Conservation (phyloP, 1,139 yeast genomes). For the Candida buenavistaensis region DNA sequence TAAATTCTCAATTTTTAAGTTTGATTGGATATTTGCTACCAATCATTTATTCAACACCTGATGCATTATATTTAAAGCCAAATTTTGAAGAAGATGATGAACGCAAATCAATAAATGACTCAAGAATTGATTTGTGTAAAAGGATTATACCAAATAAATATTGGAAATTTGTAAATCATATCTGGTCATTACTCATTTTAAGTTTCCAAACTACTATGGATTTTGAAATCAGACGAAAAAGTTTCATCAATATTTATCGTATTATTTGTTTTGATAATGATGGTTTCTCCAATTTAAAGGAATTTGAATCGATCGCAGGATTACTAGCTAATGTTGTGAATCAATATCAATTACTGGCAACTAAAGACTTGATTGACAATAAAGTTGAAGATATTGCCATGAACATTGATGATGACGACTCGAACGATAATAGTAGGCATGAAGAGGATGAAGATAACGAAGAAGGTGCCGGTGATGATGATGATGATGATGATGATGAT, state of each 20-base stretch:
- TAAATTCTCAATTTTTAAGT: constrained; percentile 55
- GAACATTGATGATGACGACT: constrained; percentile 13
- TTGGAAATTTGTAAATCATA: constrained; percentile 45
- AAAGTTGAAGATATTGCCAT: constrained; percentile 12
- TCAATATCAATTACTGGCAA: constrained; percentile 44
- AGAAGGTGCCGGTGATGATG: constrained; percentile 11
- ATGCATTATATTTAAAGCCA: constrained; percentile 34
- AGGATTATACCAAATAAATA: constrained; percentile 27
- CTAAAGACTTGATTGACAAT: constrained; percentile 17
- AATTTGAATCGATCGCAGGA: constrained; percentile 38
- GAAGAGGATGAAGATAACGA: constrained; percentile 9
- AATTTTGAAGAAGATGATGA: constrained; percentile 26
- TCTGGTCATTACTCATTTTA: constrained; percentile 63
- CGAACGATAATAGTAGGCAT: constrained; percentile 8
- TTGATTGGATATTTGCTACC: constrained; percentile 64
- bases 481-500: constrained; percentile 8
- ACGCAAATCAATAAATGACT: constrained; percentile 25
- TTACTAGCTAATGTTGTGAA: constrained; percentile 71
- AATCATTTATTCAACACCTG: constrained; percentile 27
- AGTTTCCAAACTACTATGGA: constrained; percentile 80
- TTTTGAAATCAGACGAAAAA: constrained; percentile 59
- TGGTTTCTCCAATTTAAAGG: constrained; percentile 21
- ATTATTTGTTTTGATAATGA: constrained; percentile 37
- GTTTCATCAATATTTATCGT: constrained; percentile 57
- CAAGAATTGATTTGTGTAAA: constrained; percentile 27